Conservation (phyloP, 225 moss, liverwort and hornwort genomes). For the Marchantia polymorpha region DNA sequence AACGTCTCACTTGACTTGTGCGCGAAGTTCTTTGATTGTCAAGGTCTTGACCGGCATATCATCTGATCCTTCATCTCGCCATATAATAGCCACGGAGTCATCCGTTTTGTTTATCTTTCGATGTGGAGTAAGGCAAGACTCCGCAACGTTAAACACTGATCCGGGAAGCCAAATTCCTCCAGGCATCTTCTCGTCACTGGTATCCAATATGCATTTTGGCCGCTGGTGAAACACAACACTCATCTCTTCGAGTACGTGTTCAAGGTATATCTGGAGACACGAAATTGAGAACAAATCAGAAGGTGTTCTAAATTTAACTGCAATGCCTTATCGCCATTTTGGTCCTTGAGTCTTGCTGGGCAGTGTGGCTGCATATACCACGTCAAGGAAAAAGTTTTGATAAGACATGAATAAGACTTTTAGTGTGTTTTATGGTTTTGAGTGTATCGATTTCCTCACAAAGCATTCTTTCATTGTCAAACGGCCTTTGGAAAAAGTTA, state of each 20-base stretch:
- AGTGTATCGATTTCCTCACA: too few species aligned
- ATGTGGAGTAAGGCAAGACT: slow-evolving; percentile 62
- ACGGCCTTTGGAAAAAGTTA: too few species aligned
- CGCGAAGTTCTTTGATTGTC: slow-evolving; percentile 58
- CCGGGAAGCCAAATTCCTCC: slow-evolving; percentile 81
- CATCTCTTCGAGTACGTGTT: slow-evolving; percentile 54
- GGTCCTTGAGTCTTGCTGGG: not conserved
- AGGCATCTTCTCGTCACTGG: slow-evolving; percentile 52
- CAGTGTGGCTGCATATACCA: too few species aligned
- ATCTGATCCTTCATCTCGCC: slow-evolving; percentile 79
- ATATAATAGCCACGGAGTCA: slow-evolving; percentile 58
- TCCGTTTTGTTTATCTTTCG: slow-evolving; percentile 49
- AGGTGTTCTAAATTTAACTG: not conserved
- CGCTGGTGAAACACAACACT: slow-evolving; percentile 57
- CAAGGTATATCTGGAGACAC: slow-evolving; percentile 58
- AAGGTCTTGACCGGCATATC: slow-evolving; percentile 54
- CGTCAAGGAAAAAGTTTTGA: too few species aligned
- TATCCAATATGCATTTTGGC: slow-evolving; percentile 58
- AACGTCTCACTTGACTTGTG: slow-evolving; percentile 55
- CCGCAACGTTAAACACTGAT: slow-evolving; percentile 77
- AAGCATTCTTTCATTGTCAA: too few species aligned
- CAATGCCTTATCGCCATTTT: not conserved
- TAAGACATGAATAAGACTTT: too few species aligned
- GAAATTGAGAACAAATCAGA: not conserved
- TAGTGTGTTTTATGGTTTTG: too few species aligned